A percentile compares a stretch with the other conserved stretches of the same genome.
Conservation (phyloP, 73 alveolate genomes). For the Symbiodinium natans region DNA sequence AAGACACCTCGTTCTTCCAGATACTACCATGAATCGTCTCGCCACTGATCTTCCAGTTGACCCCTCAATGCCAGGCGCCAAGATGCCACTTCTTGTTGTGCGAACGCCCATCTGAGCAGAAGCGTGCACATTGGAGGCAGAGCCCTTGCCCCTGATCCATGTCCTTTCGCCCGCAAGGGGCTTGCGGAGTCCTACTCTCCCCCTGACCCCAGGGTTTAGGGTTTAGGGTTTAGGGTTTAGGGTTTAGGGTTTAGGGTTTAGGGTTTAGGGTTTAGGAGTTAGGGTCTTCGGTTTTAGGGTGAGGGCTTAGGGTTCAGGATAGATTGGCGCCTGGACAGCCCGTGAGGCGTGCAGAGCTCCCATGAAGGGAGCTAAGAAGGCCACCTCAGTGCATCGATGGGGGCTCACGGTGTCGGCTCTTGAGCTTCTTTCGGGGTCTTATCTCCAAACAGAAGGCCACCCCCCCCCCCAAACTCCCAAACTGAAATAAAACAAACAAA, state of each 20-base stretch:
- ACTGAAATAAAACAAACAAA: background rate
- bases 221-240: too few relatives aligned
- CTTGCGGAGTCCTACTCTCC: too few relatives aligned
- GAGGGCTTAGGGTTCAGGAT: background rate
- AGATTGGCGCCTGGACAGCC: background rate
- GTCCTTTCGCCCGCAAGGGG: background rate
- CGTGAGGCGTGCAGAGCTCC: background rate
- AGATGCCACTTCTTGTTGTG: constrained; percentile 5
- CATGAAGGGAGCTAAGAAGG: background rate
- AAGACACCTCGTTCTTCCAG: too few relatives aligned
- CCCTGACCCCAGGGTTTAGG: too few relatives aligned
- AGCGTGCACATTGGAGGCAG: background rate
- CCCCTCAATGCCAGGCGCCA: too few relatives aligned
- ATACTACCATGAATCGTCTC: background rate
- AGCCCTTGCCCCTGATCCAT: background rate
- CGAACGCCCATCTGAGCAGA: background rate
- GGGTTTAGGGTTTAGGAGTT: too few relatives aligned
- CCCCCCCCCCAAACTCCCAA: background rate
- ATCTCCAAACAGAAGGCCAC: too few relatives aligned
- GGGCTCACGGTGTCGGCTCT: too few relatives aligned
- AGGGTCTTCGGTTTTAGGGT: background rate
- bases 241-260: too few relatives aligned
- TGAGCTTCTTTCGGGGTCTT: too few relatives aligned
- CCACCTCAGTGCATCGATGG: background rate
- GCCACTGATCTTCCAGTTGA: too few relatives aligned